A percentile compares a stretch with the other conserved stretches of the same genome.
Evolutionary conservation across 306 rosid genomes (phyloP).

Genomic region (Quercus mongolica): DNA sequence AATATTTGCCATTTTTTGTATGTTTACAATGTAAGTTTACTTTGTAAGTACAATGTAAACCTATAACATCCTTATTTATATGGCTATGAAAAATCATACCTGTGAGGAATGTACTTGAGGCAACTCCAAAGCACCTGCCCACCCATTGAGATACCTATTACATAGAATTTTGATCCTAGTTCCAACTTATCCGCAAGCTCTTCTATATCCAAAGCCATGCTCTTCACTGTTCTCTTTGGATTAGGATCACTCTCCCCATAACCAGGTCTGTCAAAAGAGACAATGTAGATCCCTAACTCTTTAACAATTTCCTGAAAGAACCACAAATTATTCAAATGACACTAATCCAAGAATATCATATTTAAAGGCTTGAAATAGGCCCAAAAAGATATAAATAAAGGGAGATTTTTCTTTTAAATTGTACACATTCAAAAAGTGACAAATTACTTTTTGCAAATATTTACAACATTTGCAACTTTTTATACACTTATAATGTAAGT

Average conservation of each 20-base stretch:
- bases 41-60: too few relatives aligned
- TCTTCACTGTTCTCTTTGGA: constrained; percentile 67
- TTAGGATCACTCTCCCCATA: constrained; percentile 95
- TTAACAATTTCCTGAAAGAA: constrained; percentile 52
- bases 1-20: too few relatives aligned
- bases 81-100: constrained; percentile 39
- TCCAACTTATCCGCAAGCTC: constrained; percentile 81
- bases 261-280: constrained; percentile 88
- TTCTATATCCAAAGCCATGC: constrained; percentile 75
- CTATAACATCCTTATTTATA: neutral
- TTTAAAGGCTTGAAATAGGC: neutral
- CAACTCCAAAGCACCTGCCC: constrained; percentile 81
- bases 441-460: too few relatives aligned
- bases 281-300: constrained; percentile 56
- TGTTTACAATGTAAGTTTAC: too few relatives aligned
- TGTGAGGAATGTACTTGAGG: constrained; percentile 79
- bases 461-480: too few relatives aligned
- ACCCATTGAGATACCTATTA: constrained; percentile 76
- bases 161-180: constrained; percentile 73
- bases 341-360: neutral
- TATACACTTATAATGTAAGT: too few relatives aligned
- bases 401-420: too few relatives aligned
- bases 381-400: neutral
- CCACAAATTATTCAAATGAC: constrained; percentile 14
- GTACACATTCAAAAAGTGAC: too few relatives aligned